These are phyloP conservation scores for Pseudocercospora macadamiae DNA, from an alignment of 2,329 filamentous ascomycete genomes.

Conservation along the genomic window DNA sequence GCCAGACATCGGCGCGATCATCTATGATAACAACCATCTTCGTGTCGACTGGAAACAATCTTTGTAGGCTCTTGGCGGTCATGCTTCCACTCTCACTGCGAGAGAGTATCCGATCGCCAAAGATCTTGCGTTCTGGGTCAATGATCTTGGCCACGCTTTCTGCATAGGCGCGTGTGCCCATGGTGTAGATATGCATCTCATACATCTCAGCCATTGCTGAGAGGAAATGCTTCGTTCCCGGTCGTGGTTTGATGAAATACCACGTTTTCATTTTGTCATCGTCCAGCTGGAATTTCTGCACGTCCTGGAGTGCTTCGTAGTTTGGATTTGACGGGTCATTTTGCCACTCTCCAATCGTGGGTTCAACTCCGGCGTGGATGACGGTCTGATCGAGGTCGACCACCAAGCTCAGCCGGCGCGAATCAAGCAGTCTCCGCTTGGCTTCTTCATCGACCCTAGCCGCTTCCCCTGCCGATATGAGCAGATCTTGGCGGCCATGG, in stretches of 20 bases:
- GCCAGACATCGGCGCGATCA: conserved; percentile 94
- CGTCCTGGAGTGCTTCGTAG: conserved; percentile 84
- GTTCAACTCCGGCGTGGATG: conserved; percentile 96
- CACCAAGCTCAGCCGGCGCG: conserved; percentile 86
- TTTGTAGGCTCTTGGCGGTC: conserved; percentile 83
- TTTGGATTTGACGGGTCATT: conserved; percentile 86
- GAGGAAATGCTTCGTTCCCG: conserved; percentile 80
- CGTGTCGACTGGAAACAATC: conserved; percentile 92
- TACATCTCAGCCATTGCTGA: conserved; percentile 77
- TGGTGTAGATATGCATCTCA: conserved; percentile 97
- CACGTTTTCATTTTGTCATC: conserved; percentile 87
- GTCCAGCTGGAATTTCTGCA: conserved; percentile 82
- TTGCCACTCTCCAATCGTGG: conserved; percentile 95
- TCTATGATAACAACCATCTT: conserved; percentile 99
- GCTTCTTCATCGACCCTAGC: conserved; percentile 80
- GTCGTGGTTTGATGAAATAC: conserved; percentile 98
- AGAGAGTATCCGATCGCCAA: conserved; percentile 92
- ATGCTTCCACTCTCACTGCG: conserved; percentile 96
- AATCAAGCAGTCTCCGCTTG: conserved; percentile 77
- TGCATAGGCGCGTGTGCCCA: conserved; percentile 97
- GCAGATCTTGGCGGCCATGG: conserved; percentile 85
- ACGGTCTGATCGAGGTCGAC: conserved; percentile 98
- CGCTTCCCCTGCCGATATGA: conserved; percentile 81
- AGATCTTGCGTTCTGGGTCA: conserved; percentile 84
- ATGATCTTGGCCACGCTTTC: conserved; percentile 89